phyloP scores from a whole-genome alignment of 805 yeast species.

The Yamadazyma scolyti region DNA sequence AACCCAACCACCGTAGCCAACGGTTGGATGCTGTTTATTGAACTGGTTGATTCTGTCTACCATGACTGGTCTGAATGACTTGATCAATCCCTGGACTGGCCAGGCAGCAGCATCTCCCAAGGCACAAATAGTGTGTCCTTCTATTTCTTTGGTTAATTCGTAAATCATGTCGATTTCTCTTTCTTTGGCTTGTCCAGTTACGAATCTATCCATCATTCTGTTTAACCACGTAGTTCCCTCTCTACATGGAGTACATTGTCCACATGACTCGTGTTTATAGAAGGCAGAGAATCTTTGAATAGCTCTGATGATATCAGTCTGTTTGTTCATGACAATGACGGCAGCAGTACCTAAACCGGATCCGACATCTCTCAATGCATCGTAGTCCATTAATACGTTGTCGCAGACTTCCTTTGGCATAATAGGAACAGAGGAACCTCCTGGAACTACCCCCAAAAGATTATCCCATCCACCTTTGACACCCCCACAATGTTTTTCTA shows the following conservation, averaged over 20 bases:
- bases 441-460: constrained; percentile 82
- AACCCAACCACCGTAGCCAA: constrained; percentile 78
- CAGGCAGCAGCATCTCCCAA: constrained; percentile 92
- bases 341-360: constrained; percentile 93
- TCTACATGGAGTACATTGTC: constrained; percentile 93
- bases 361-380: constrained; percentile 79
- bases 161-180: constrained; percentile 81
- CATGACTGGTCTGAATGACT: constrained; percentile 80
- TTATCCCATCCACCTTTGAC: constrained; percentile 92
- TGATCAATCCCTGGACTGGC: constrained; percentile 88
- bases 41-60: constrained; percentile 70
- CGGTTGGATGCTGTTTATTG: constrained; percentile 45
- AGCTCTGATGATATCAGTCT: constrained; percentile 79
- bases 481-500: constrained; percentile 90
- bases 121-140: constrained; percentile 91
- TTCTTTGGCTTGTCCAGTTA: constrained; percentile 72
- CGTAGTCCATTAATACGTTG: constrained; percentile 79
- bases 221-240: constrained; percentile 88
- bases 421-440: constrained; percentile 86
- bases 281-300: constrained; percentile 82
- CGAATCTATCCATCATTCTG: constrained; percentile 81
- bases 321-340: constrained; percentile 85
- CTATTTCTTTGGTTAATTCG: constrained; percentile 82
- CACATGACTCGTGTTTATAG: constrained; percentile 90
- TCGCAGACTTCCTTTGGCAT: constrained; percentile 66